These are phyloP conservation scores for Magnusiomyces paraingens DNA, from an alignment of 1,139 yeast species.

Conservation along the genomic window DNA sequence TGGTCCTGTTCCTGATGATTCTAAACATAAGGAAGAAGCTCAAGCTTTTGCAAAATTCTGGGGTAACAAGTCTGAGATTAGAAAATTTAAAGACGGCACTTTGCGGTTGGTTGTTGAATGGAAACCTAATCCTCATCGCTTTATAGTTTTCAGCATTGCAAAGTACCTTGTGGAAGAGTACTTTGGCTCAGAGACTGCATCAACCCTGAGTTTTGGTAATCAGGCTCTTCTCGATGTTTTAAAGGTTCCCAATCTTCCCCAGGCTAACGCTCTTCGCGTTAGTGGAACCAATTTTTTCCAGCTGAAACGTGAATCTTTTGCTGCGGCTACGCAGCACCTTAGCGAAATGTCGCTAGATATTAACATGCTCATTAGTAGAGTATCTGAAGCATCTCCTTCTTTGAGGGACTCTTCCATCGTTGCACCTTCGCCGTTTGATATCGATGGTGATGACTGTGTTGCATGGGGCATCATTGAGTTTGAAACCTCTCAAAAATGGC, in stretches of 20 bases:
- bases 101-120: slow-evolving; percentile 89
- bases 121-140: slow-evolving; percentile 49
- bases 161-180: slow-evolving; percentile 60
- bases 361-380: slow-evolving; percentile 52
- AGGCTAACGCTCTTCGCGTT: slow-evolving; percentile 23
- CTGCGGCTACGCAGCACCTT: slow-evolving; percentile 51
- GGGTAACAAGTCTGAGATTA: slow-evolving; percentile 79
- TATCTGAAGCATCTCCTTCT: slow-evolving; percentile 62
- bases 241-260: slow-evolving; percentile 52
- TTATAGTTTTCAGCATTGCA: slow-evolving; percentile 61
- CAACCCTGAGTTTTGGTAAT: slow-evolving; percentile 18
- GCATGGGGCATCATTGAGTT: slow-evolving; percentile 78
- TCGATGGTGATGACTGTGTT: slow-evolving; percentile 66
- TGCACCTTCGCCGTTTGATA: slow-evolving; percentile 79
- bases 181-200: slow-evolving; percentile 37
- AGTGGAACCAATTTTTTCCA: slow-evolving; percentile 50
- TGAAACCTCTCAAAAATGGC: slow-evolving; percentile 92
- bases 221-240: slow-evolving; percentile 30
- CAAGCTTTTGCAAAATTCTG: slow-evolving; percentile 72
- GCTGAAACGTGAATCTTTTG: slow-evolving; percentile 57
- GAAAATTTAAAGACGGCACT: slow-evolving; percentile 81
- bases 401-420: slow-evolving; percentile 67
- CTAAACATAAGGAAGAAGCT: slow-evolving; percentile 44
- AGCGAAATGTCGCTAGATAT: slow-evolving; percentile 54
- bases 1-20: slow-evolving; percentile 58